Evolutionary conservation across 495 filamentous ascomycete species (phyloP).

Genomic region (Penicillium lagena): DNA sequence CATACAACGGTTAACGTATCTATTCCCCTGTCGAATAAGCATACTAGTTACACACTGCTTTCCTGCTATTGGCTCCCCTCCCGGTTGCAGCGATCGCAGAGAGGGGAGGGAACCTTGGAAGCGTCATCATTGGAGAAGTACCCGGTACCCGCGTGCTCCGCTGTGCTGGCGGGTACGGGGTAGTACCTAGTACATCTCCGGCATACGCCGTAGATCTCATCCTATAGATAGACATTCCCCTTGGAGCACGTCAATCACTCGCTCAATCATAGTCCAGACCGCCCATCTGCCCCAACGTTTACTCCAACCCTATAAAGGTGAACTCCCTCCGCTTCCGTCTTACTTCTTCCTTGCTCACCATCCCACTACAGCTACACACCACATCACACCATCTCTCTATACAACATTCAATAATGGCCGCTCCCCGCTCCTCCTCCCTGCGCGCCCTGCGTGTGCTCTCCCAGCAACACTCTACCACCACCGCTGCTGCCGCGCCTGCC

Average conservation of each 20-base stretch:
- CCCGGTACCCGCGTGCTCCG: conserved; percentile 1
- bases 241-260: conserved; percentile 13
- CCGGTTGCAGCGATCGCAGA: no score
- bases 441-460: conserved; percentile 43
- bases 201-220: background rate
- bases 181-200: conserved; percentile 8
- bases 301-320: conserved; percentile 11
- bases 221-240: background rate
- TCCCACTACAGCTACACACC: background rate
- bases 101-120: background rate
- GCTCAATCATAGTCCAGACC: conserved; percentile 18
- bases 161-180: conserved; percentile 20
- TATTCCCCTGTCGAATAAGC: no score
- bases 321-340: conserved; percentile 1
- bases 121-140: background rate
- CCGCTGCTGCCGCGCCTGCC: conserved; percentile 24
- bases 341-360: conserved; percentile 2
- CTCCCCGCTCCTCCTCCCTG: conserved; percentile 41
- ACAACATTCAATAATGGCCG: conserved; percentile 34
- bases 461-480: conserved; percentile 31
- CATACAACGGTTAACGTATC: no score
- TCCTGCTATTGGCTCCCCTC: no score
- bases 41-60: no score
- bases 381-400: conserved; percentile 1
- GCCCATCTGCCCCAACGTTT: conserved; percentile 29